Evolutionary conservation across 352 stramenopile genomes (phyloP).

Genomic region (Aphanomyces euteiches): DNA sequence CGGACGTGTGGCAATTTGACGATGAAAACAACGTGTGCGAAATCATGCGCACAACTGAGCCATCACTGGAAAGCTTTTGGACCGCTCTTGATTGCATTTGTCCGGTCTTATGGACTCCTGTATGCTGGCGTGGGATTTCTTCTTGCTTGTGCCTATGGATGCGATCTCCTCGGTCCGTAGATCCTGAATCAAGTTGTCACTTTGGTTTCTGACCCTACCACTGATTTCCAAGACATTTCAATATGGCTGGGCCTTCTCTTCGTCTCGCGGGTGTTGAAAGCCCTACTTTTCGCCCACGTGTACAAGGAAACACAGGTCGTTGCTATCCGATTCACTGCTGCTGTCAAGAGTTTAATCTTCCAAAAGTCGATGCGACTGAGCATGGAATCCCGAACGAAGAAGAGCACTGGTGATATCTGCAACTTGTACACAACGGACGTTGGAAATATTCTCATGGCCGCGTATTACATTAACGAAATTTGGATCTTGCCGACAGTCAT

Average conservation of each 20-base stretch:
- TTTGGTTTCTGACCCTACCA: not conserved
- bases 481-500: slow-evolving; percentile 15
- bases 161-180: slow-evolving; percentile 38
- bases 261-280: slow-evolving; percentile 56
- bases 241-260: slow-evolving; percentile 60
- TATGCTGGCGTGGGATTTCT: slow-evolving; percentile 31
- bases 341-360: slow-evolving; percentile 69
- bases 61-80: slow-evolving; percentile 52
- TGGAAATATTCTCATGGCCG: slow-evolving; percentile 46
- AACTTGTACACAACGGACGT: slow-evolving; percentile 70
- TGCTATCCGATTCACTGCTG: slow-evolving; percentile 56
- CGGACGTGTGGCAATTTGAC: slow-evolving; percentile 60
- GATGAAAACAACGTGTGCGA: slow-evolving; percentile 41
- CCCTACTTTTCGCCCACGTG: slow-evolving; percentile 59
- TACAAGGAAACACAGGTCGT: slow-evolving; percentile 58
- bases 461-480: slow-evolving; percentile 26
- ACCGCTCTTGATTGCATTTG: slow-evolving; percentile 6
- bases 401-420: slow-evolving; percentile 47
- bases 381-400: slow-evolving; percentile 36
- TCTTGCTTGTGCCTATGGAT: slow-evolving; percentile 14
- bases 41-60: slow-evolving; percentile 48
- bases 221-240: not conserved
- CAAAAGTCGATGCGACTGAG: slow-evolving; percentile 61
- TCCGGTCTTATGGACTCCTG: slow-evolving; percentile 47
- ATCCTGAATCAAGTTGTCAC: slow-evolving; percentile 25